These are phyloP conservation scores for Castanea mollissima DNA, from an alignment of 306 rosid species.

Conservation along the genomic window DNA sequence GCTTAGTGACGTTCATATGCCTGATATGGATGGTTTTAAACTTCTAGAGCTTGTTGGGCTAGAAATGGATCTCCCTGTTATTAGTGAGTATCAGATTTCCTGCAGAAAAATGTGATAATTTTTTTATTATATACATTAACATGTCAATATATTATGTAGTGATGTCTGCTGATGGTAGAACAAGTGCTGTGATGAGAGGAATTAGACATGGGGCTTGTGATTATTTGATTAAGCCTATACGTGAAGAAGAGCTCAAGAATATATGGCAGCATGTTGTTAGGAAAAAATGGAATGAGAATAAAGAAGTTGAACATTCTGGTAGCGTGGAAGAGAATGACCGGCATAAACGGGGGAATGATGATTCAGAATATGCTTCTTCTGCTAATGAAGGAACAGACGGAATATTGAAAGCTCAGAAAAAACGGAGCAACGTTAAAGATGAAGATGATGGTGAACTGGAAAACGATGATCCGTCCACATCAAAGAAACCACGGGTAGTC, in stretches of 20 bases:
- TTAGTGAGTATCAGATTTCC: constrained; percentile 43
- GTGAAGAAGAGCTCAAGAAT: constrained; percentile 38
- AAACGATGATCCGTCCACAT: constrained; percentile 40
- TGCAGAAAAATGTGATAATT: background rate
- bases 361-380: constrained; percentile 52
- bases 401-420: constrained; percentile 42
- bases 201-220: constrained; percentile 57
- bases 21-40: constrained; percentile 53
- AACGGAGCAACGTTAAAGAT: constrained; percentile 53
- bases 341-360: constrained; percentile 46
- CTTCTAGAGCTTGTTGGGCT: constrained; percentile 51
- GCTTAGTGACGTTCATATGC: constrained; percentile 64
- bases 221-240: constrained; percentile 58
- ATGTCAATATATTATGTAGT: constrained; percentile 38
- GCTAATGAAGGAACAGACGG: constrained; percentile 51
- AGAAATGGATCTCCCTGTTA: constrained; percentile 62
- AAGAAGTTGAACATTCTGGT: constrained; percentile 56
- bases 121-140: constrained; percentile 13
- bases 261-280: constrained; percentile 73
- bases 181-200: constrained; percentile 38
- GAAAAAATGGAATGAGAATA: constrained; percentile 36
- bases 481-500: constrained; percentile 59
- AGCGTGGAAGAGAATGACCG: constrained; percentile 55
- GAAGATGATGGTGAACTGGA: constrained; percentile 52
- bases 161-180: constrained; percentile 61